These are phyloP conservation scores for Xerocomellus intermedius DNA, from an alignment of 768 basidiomycete genomes.

Conservation along the genomic window DNA sequence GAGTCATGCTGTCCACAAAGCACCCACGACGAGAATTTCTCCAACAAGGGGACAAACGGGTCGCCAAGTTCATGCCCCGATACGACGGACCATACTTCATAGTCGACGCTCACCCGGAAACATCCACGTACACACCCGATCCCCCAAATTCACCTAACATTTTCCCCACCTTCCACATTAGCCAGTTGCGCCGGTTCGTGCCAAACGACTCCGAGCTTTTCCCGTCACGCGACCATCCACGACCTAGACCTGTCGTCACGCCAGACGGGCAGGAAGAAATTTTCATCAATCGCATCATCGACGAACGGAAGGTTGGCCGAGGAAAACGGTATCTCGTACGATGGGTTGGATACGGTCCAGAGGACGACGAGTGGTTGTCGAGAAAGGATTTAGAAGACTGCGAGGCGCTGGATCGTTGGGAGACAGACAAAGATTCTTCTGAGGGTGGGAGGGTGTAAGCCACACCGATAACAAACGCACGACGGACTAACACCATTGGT, in stretches of 20 bases:
- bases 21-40: constrained; percentile 10
- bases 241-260: neutral
- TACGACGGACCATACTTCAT: constrained; percentile 34
- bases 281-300: neutral
- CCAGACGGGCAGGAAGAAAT: neutral
- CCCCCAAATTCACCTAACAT: constrained; percentile 22
- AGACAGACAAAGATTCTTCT: too few relatives aligned
- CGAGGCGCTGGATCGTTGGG: too few relatives aligned
- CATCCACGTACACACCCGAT: constrained; percentile 25
- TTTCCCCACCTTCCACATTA: constrained; percentile 35
- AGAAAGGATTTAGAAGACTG: too few relatives aligned
- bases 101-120: neutral
- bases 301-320: neutral
- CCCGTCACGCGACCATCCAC: constrained; percentile 24
- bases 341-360: too few relatives aligned
- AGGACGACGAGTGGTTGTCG: too few relatives aligned
- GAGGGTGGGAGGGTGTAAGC: too few relatives aligned
- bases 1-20: constrained; percentile 36
- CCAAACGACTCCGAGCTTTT: constrained; percentile 39
- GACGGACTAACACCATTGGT: too few relatives aligned
- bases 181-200: constrained; percentile 24
- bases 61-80: constrained; percentile 43
- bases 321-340: too few relatives aligned
- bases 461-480: too few relatives aligned
- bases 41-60: constrained; percentile 20